Conservation (phyloP, 2,329 filamentous ascomycete genomes). For the Fusarium nurragi region DNA sequence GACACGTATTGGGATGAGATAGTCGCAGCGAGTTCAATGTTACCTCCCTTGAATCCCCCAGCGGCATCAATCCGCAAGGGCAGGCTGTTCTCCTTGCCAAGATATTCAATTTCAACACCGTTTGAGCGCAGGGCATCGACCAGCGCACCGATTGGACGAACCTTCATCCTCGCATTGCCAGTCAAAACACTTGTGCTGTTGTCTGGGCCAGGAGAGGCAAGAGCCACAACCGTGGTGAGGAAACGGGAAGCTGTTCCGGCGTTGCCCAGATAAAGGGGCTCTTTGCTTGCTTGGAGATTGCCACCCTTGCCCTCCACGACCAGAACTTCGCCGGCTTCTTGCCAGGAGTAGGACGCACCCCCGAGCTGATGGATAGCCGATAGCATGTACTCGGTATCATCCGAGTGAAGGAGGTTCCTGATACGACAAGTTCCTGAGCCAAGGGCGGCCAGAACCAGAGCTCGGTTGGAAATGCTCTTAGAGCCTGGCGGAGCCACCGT, state of each 20-base stretch:
- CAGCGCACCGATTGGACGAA: constrained; percentile 89
- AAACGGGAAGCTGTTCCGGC: constrained; percentile 96
- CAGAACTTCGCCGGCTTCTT: constrained; percentile 90
- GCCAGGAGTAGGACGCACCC: constrained; percentile 91
- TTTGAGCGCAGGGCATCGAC: constrained; percentile 90
- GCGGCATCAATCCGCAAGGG: constrained; percentile 85
- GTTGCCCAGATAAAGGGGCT: constrained; percentile 91
- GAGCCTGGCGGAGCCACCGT: constrained; percentile 91
- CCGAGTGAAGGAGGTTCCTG: constrained; percentile 92
- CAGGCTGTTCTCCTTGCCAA: constrained; percentile 84
- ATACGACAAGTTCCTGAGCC: constrained; percentile 87
- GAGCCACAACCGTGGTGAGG: constrained; percentile 87
- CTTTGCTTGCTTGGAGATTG: constrained; percentile 76
- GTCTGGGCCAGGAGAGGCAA: constrained; percentile 74
- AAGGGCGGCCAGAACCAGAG: constrained; percentile 91
- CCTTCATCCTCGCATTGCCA: constrained; percentile 95
- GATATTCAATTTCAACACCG: constrained; percentile 85
- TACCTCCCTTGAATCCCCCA: constrained; percentile 83
- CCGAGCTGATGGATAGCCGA: constrained; percentile 86
- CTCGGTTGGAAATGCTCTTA: constrained; percentile 97
- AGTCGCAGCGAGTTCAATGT: constrained; percentile 91
- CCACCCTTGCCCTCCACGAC: constrained; percentile 93
- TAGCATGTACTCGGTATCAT: constrained; percentile 97
- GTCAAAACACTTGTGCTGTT: constrained; percentile 79
- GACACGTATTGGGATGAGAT: constrained; percentile 99